Percentiles rank a stretch among this genome's conserved stretches.
phyloP scores from a whole-genome alignment of 164 flowering plant genomes.

The Nymphaea colorata region DNA sequence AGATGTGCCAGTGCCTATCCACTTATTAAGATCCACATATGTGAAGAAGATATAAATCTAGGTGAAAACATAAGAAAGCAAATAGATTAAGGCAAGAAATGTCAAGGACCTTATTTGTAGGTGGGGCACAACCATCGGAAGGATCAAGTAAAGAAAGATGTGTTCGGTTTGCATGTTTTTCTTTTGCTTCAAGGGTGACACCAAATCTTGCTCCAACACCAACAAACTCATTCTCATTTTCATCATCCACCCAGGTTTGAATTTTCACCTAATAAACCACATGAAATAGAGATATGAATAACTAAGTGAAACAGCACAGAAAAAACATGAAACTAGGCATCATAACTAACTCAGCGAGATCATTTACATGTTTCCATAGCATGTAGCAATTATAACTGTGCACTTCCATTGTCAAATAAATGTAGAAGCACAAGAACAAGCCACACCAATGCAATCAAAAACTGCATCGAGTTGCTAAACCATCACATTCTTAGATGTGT shows the following conservation, averaged over 20 bases:
- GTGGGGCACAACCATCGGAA: conserved; percentile 46
- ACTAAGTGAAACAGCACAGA: neutral
- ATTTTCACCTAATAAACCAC: conserved; percentile 47
- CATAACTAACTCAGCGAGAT: too few relatives aligned
- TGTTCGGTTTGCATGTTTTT: conserved; percentile 52
- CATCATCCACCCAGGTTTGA: conserved; percentile 37
- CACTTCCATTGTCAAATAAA: too few relatives aligned
- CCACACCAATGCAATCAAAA: too few relatives aligned
- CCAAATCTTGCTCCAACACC: conserved; percentile 82
- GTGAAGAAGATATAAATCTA: neutral
- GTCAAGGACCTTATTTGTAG: conserved; percentile 39
- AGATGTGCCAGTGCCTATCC: neutral
- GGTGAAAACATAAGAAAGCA: neutral
- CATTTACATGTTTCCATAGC: too few relatives aligned
- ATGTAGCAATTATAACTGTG: too few relatives aligned
- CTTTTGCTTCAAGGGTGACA: conserved; percentile 51
- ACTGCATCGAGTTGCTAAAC: too few relatives aligned
- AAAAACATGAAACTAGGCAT: too few relatives aligned
- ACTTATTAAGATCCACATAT: neutral
- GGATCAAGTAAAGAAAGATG: conserved; percentile 50
- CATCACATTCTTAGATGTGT: too few relatives aligned
- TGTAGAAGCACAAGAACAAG: too few relatives aligned
- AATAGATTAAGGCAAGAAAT: neutral
- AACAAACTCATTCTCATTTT: conserved; percentile 36
- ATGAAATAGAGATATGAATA: neutral